Evolutionary conservation across 371 early-diverging fungal genomes (phyloP).

Genomic region (Zychaea mexicana): DNA sequence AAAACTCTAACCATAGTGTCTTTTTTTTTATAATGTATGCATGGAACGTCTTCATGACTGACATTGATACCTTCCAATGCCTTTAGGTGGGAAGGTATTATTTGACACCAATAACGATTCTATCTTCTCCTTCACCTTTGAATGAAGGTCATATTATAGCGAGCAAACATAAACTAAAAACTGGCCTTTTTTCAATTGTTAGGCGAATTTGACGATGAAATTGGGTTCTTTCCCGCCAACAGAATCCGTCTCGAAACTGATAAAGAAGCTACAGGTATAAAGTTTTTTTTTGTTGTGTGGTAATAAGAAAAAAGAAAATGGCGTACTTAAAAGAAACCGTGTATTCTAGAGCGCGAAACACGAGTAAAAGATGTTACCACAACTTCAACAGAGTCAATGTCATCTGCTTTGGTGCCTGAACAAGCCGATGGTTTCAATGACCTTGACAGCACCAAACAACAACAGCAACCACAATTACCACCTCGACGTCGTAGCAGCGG

Average conservation of each 20-base stretch:
- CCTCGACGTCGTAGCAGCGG: neutral
- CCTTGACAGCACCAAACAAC: neutral
- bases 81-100: conserved; percentile 63
- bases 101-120: too few species aligned
- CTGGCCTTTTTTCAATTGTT: neutral
- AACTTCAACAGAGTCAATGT: neutral
- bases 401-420: neutral
- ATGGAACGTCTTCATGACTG: too few species aligned
- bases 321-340: neutral
- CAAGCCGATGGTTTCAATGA: neutral
- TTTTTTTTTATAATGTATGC: neutral
- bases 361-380: neutral
- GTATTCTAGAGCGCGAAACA: neutral
- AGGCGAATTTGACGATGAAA: conserved; percentile 50
- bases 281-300: neutral
- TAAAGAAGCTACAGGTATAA: neutral
- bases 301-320: neutral
- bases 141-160: too few species aligned
- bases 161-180: too few species aligned
- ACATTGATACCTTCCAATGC: too few species aligned
- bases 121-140: too few species aligned
- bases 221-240: conserved; percentile 58
- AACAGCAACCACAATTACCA: neutral
- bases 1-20: neutral
- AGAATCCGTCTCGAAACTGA: conserved; percentile 33